Percentiles rank a stretch among this genome's conserved stretches.
These are phyloP conservation scores for Polygonum maritimum DNA, from an alignment of 148 eudicot genomes.

Conservation along the genomic window DNA sequence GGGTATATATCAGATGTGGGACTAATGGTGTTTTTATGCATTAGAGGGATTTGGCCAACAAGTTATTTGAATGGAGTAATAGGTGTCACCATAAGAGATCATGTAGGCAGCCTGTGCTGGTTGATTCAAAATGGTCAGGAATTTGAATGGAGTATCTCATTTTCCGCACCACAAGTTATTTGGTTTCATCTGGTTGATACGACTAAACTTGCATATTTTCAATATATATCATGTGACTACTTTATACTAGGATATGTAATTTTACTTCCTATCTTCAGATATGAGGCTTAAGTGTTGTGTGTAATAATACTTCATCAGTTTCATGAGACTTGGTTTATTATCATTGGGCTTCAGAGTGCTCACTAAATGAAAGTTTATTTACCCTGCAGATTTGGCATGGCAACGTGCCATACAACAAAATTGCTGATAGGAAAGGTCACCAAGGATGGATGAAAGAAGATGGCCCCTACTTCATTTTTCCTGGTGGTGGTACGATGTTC, in stretches of 20 bases:
- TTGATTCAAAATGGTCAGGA: background rate
- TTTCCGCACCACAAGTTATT: background rate
- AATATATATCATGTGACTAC: background rate
- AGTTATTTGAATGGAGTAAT: too few relatives aligned
- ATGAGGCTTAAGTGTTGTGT: background rate
- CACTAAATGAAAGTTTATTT: background rate
- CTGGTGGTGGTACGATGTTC: conserved; percentile 44
- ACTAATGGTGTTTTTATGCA: background rate
- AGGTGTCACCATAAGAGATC: background rate
- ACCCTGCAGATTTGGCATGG: conserved; percentile 47
- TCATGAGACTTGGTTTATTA: background rate
- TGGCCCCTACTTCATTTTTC: conserved; percentile 87
- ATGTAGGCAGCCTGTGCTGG: background rate
- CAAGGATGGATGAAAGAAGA: conserved; percentile 25
- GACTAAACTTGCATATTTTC: background rate
- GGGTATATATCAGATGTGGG: background rate
- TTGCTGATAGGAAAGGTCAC: conserved; percentile 97
- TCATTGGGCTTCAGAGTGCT: background rate
- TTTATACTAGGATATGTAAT: background rate
- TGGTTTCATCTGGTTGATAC: background rate
- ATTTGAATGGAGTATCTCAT: background rate
- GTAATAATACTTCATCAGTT: background rate
- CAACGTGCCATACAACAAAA: conserved; percentile 89
- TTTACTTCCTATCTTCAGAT: background rate
- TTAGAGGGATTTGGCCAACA: background rate